Evolutionary conservation across 2,329 filamentous ascomycete species (phyloP).

Genomic region (Massarina eburnea): DNA sequence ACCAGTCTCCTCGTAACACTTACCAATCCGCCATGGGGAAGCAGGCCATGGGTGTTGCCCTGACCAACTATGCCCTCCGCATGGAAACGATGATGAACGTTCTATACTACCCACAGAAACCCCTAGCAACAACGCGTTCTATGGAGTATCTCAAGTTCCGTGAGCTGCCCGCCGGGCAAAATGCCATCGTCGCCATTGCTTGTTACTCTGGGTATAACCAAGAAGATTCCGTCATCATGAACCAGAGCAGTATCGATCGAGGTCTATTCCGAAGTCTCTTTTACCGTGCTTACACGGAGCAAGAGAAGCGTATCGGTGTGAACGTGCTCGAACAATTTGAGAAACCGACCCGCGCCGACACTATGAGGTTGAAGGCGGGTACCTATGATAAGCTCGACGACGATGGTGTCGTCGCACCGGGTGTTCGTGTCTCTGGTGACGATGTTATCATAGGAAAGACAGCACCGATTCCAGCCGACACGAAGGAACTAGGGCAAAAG

Average conservation of each 20-base stretch:
- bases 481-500: constrained; percentile 89
- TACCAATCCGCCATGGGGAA: constrained; percentile 99
- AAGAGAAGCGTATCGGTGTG: constrained; percentile 94
- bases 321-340: constrained; percentile 93
- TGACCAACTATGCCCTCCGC: constrained; percentile 93
- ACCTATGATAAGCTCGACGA: constrained; percentile 98
- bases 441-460: constrained; percentile 99
- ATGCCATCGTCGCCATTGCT: constrained; percentile 96
- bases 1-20: constrained; percentile 97
- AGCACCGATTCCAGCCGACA: constrained; percentile 87
- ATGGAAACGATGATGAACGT: constrained; percentile 99
- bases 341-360: constrained; percentile 87
- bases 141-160: constrained; percentile 99
- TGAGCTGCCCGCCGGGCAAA: constrained; percentile 94
- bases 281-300: constrained; percentile 96
- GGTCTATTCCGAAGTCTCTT: constrained; percentile 97
- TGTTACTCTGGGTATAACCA: constrained; percentile 99
- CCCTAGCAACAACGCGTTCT: constrained; percentile 88
- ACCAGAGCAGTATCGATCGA: constrained; percentile 97
- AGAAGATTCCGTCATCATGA: constrained; percentile 99
- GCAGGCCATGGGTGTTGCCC: constrained; percentile 98
- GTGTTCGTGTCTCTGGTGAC: constrained; percentile 91
- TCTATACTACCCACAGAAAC: constrained; percentile 98
- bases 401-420: constrained; percentile 91
- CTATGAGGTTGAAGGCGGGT: constrained; percentile 87